Base-by-base conservation (phyloP, 2,329 filamentous ascomycete species). In the Trichoderma arundinaceum region DNA sequence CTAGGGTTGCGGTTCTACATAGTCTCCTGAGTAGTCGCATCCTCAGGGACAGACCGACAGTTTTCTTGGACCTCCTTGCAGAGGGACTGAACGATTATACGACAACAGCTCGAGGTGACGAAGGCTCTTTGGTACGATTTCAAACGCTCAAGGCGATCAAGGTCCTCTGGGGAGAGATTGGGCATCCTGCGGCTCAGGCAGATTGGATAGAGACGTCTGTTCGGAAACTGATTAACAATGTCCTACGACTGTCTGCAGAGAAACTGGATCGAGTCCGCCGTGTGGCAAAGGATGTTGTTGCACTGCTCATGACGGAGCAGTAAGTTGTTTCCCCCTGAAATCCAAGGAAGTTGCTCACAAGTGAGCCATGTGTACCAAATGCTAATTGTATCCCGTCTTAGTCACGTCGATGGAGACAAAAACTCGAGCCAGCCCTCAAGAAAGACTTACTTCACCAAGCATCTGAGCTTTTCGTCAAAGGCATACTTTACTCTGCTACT, bases 261-360 rank as follows among this genome's bases (percentile, higher is more conserved):
- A 97, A 96, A 75, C 83, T 98, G 1, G 94, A 98, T 76, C 91
- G 92, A 68, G 90, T 98, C 17, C 88, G 95, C 28, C 80, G 86
- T 0, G 84, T 87, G 68, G 90, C 89, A 1, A 87, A 90, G 67
- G 77, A 80, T 38, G 82, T 83, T 9, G 71, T 89, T 52, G 77
- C 78, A 4, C 69, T 84, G 52, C 72, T 80, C 22, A 70, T 86
- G n/a, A 69, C 77, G 32, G 68, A 79, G 28, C 77, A 75, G 87
- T 88, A 74, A 65, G 79, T 75, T 51, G 12, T 3, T 15, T 57
- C 15, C 12, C 13, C 7, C 10, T 15, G 32, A 7, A n/a, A 17
- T 17, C 41, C 15, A 22, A 17, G 13, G 3, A 32, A 12, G 52
- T 22, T 8, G 38, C 33, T 28, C 22, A 28, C 22, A 28, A 28